Percentiles rank a stretch among this genome's conserved stretches.
These are phyloP conservation scores for Mucor piriformis DNA, from an alignment of 371 early-diverging fungal species.

Conservation along the genomic window DNA sequence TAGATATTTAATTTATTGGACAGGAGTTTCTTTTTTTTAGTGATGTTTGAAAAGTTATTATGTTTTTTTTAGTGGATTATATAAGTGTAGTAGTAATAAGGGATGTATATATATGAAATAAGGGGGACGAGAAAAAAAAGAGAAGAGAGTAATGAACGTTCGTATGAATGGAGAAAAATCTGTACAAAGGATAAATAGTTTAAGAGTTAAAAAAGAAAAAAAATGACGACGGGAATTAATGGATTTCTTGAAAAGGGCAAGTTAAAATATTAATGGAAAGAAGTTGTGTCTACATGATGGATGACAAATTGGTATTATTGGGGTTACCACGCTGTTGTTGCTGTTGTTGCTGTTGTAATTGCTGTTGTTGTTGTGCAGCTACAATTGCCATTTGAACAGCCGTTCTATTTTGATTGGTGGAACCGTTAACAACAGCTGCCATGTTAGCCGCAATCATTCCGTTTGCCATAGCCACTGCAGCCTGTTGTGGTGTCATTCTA, in stretches of 20 bases:
- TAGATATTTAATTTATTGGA: constrained; percentile 50
- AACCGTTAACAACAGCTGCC: constrained; percentile 43
- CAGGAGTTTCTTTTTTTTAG: constrained; percentile 64
- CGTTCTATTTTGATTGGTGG: constrained; percentile 26
- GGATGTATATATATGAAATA: too few species aligned
- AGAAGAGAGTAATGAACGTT: too few species aligned
- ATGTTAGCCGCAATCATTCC: constrained; percentile 46
- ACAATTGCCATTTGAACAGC: constrained; percentile 32
- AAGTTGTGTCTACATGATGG: background rate
- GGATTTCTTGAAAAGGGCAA: too few species aligned
- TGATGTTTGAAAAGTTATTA: constrained; percentile 7
- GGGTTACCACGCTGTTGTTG: constrained; percentile 13
- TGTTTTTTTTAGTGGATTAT: background rate
- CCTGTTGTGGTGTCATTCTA: constrained; percentile 44
- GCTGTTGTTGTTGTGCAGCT: constrained; percentile 18
- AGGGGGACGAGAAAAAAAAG: too few species aligned
- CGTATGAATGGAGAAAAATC: too few species aligned
- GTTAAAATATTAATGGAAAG: too few species aligned
- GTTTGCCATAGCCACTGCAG: constrained; percentile 47
- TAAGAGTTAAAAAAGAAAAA: too few species aligned
- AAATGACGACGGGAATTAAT: too few species aligned
- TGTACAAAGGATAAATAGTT: too few species aligned
- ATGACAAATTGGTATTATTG: constrained; percentile 1
- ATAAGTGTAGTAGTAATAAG: too few species aligned
- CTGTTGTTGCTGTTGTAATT: constrained; percentile 20